These are phyloP conservation scores for Plasmopara muralis DNA, from an alignment of 352 stramenopile genomes.

Conservation along the genomic window DNA sequence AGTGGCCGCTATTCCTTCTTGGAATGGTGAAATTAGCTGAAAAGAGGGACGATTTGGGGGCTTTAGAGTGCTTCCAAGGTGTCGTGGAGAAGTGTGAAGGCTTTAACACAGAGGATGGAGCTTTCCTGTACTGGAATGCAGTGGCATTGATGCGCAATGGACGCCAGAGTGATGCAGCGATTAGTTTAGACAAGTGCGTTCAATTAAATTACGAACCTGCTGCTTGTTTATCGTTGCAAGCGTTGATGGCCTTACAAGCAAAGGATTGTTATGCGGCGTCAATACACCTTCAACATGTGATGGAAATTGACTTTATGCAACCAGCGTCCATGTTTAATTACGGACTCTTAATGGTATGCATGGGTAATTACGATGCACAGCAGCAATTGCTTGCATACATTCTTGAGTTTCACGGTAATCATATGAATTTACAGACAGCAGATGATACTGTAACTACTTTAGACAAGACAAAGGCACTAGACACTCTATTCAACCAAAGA, in stretches of 20 bases:
- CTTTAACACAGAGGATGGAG: slow-evolving; percentile 3
- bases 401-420: slow-evolving; percentile 9
- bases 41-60: slow-evolving; percentile 17
- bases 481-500: slow-evolving; percentile 17
- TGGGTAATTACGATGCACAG: slow-evolving; percentile 39
- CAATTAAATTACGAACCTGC: slow-evolving; percentile 39
- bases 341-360: slow-evolving; percentile 43
- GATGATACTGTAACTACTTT: not conserved
- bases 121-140: slow-evolving; percentile 53
- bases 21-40: slow-evolving; percentile 32
- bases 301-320: slow-evolving; percentile 53
- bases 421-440: slow-evolving; percentile 1
- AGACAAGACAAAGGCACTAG: not conserved
- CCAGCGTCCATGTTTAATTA: slow-evolving; percentile 60
- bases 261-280: slow-evolving; percentile 36
- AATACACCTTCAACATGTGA: slow-evolving; percentile 39
- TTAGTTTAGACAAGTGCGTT: slow-evolving; percentile 40
- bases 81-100: slow-evolving; percentile 6
- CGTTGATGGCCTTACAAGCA: slow-evolving; percentile 30
- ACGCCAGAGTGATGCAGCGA: slow-evolving; percentile 8
- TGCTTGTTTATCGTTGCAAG: slow-evolving; percentile 45
- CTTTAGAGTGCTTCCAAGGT: slow-evolving; percentile 27
- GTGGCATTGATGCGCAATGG: slow-evolving; percentile 35
- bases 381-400: slow-evolving; percentile 60
- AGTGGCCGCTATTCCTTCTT: slow-evolving; percentile 38